These are phyloP conservation scores for Chiua virens DNA, from an alignment of 768 basidiomycete species.

Conservation along the genomic window DNA sequence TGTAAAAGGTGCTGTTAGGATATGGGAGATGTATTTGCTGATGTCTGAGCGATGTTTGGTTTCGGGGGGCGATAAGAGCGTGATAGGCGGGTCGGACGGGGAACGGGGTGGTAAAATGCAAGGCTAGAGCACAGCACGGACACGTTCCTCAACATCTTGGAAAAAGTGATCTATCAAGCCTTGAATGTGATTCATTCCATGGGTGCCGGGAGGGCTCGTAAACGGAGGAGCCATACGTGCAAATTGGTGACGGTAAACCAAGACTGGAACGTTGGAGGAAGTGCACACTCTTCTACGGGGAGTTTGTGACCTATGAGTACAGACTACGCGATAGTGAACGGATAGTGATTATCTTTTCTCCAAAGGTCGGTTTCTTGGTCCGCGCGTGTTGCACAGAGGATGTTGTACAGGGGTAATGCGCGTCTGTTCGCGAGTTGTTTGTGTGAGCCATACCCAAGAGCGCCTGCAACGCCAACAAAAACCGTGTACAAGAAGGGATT, in stretches of 20 bases:
- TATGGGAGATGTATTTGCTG: too few relatives aligned
- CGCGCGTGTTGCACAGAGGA: conserved; percentile 53
- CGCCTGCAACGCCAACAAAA: conserved; percentile 48
- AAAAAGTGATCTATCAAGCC: too few relatives aligned
- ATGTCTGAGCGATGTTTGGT: too few relatives aligned
- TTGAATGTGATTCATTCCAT: conserved; percentile 72
- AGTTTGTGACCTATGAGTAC: neutral
- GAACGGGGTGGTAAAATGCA: conserved; percentile 31
- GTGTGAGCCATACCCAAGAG: conserved; percentile 60
- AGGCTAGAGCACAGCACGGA: conserved; percentile 77
- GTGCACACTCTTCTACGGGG: too few relatives aligned
- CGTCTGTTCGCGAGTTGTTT: conserved; percentile 62
- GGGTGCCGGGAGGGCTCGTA: conserved; percentile 74
- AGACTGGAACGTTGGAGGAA: too few relatives aligned
- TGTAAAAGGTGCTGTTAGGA: too few relatives aligned
- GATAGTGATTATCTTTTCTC: conserved; percentile 53
- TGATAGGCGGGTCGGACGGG: conserved; percentile 11
- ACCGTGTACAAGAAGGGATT: conserved; percentile 46
- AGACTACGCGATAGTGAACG: neutral
- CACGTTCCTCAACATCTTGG: conserved; percentile 87
- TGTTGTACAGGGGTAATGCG: conserved; percentile 57
- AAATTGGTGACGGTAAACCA: conserved; percentile 92
- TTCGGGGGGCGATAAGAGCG: too few relatives aligned
- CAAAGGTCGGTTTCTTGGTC: conserved; percentile 65
- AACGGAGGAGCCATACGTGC: conserved; percentile 88